These are phyloP conservation scores for Trichoderma aggressivum DNA, from an alignment of 2,329 filamentous ascomycete species.

Conservation along the genomic window DNA sequence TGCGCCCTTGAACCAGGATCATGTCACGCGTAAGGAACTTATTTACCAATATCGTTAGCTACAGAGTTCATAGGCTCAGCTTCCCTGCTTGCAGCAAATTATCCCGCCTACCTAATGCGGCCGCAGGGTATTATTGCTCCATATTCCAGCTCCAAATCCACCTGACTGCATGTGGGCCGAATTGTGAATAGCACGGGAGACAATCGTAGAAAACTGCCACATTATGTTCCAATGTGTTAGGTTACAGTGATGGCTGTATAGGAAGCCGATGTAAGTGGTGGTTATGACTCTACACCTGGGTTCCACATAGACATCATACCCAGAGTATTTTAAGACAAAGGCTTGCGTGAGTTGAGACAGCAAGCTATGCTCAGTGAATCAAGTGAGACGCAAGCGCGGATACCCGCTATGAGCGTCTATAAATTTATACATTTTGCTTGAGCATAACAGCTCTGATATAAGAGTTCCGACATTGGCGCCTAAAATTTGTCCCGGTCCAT, in stretches of 20 bases:
- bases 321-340: background rate
- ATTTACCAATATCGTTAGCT: background rate
- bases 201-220: background rate
- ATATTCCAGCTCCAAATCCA: background rate
- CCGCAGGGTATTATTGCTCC: background rate
- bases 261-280: background rate
- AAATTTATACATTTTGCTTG: background rate
- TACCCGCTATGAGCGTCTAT: background rate
- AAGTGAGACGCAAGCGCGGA: background rate
- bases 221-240: background rate
- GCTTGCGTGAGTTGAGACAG: background rate
- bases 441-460: background rate
- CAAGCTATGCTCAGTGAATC: background rate
- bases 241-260: background rate
- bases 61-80: background rate
- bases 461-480: background rate
- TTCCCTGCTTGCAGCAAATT: background rate
- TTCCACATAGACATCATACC: background rate
- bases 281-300: background rate
- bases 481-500: background rate
- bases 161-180: background rate
- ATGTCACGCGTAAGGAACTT: background rate
- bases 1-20: background rate
- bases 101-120: background rate
- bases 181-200: background rate